Evolutionary conservation across 805 yeast species (phyloP).

Genomic region (Wickerhamiella hasegawae): DNA sequence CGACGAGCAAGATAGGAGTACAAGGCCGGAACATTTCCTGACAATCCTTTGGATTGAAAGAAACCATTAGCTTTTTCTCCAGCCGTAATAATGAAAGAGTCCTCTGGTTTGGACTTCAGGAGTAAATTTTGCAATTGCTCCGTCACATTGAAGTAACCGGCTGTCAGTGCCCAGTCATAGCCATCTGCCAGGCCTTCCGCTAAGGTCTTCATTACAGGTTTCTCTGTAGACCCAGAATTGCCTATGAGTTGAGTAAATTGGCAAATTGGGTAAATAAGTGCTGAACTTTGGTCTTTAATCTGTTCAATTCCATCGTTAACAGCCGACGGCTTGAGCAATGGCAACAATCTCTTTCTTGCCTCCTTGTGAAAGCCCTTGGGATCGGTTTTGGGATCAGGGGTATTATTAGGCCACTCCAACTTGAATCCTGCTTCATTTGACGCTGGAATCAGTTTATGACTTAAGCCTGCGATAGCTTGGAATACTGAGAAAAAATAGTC

Average conservation of each 20-base stretch:
- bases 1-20: slow-evolving; percentile 59
- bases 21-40: slow-evolving; percentile 72
- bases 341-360: slow-evolving; percentile 39
- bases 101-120: slow-evolving; percentile 30
- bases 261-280: slow-evolving; percentile 70
- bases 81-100: slow-evolving; percentile 71
- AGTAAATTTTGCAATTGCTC: slow-evolving; percentile 51
- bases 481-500: slow-evolving; percentile 67
- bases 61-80: slow-evolving; percentile 91
- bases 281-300: slow-evolving; percentile 15
- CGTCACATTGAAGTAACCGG: slow-evolving; percentile 89
- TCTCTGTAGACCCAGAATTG: slow-evolving; percentile 13
- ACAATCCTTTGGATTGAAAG: slow-evolving; percentile 67
- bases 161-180: slow-evolving; percentile 68
- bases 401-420: slow-evolving; percentile 59
- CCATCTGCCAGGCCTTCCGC: neutral
- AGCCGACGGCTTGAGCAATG: slow-evolving; percentile 34
- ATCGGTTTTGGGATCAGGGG: slow-evolving; percentile 46
- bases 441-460: slow-evolving; percentile 45
- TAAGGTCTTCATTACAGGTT: neutral
- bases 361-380: slow-evolving; percentile 13
- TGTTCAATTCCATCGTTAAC: neutral
- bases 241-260: slow-evolving; percentile 73
- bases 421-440: slow-evolving; percentile 27
- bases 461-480: slow-evolving; percentile 45